These are phyloP conservation scores for Physaria fendleri DNA, from an alignment of 345 rosid genomes.

Conservation along the genomic window DNA sequence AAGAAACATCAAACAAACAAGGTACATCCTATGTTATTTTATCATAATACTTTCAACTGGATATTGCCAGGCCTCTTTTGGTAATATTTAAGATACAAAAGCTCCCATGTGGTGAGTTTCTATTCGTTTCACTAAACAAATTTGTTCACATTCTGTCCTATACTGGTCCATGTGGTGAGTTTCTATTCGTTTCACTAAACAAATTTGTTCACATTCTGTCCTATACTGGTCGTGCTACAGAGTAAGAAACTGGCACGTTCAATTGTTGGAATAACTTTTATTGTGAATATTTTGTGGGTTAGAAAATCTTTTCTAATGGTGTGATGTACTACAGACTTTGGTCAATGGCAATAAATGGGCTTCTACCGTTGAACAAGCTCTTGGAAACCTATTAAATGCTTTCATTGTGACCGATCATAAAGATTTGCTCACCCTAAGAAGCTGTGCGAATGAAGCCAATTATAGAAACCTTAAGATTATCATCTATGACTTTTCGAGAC, in stretches of 20 bases:
- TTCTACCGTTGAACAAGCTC: constrained; percentile 79
- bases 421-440: constrained; percentile 60
- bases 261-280: neutral
- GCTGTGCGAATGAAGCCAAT: constrained; percentile 64
- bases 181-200: neutral
- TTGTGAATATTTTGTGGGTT: neutral
- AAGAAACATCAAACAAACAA: constrained; percentile 58
- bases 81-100: too few relatives aligned
- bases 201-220: neutral
- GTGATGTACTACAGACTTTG: constrained; percentile 47
- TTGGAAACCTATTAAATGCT: constrained; percentile 83
- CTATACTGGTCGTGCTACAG: neutral
- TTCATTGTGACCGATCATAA: constrained; percentile 82
- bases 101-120: constrained; percentile 75
- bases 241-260: neutral
- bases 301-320: constrained; percentile 7
- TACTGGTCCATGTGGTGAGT: constrained; percentile 92
- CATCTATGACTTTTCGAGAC: constrained; percentile 82
- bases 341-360: constrained; percentile 78
- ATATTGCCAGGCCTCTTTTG: neutral
- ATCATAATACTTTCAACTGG: constrained; percentile 1
- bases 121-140: neutral
- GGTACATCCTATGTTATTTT: constrained; percentile 39
- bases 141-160: constrained; percentile 37
- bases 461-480: constrained; percentile 63